Conservation (phyloP, 495 filamentous ascomycete species). For the Viridothelium virens region DNA sequence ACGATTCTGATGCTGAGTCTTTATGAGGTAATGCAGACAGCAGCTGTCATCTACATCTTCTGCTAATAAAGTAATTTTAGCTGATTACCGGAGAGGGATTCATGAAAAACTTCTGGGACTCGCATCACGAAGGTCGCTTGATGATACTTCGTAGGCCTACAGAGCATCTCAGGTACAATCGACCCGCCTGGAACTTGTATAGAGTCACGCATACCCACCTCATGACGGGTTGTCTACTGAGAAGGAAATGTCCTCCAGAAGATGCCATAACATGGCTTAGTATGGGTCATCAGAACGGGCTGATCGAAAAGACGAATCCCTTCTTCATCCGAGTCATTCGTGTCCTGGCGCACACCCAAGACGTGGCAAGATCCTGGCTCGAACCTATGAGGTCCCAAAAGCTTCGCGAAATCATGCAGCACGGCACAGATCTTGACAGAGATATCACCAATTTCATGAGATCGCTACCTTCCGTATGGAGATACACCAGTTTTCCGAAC, state of each 20-base stretch:
- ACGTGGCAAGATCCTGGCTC: not conserved
- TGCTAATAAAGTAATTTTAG: not conserved
- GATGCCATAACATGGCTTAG: not conserved
- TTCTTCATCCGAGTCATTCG: not conserved
- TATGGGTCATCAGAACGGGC: not conserved
- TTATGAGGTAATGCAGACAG: not conserved
- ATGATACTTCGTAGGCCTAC: not conserved
- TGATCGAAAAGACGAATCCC: not conserved
- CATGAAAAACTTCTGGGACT: not conserved
- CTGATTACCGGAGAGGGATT: conserved; percentile 6
- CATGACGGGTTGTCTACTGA: not conserved
- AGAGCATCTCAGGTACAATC: not conserved
- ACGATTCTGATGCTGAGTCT: not conserved
- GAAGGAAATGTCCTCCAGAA: not conserved
- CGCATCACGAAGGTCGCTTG: not conserved
- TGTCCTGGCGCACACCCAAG: not conserved
- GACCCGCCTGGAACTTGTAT: not conserved
- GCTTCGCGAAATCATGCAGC: not conserved
- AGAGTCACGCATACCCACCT: not conserved
- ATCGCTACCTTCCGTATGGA: conserved; percentile 1
- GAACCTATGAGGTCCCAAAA: not conserved
- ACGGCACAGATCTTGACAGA: not conserved
- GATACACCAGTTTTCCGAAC: not conserved
- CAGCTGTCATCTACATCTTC: not conserved
- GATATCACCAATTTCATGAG: not conserved